These are phyloP conservation scores for Brassica nigra DNA, from an alignment of 345 rosid species.

Conservation along the genomic window DNA sequence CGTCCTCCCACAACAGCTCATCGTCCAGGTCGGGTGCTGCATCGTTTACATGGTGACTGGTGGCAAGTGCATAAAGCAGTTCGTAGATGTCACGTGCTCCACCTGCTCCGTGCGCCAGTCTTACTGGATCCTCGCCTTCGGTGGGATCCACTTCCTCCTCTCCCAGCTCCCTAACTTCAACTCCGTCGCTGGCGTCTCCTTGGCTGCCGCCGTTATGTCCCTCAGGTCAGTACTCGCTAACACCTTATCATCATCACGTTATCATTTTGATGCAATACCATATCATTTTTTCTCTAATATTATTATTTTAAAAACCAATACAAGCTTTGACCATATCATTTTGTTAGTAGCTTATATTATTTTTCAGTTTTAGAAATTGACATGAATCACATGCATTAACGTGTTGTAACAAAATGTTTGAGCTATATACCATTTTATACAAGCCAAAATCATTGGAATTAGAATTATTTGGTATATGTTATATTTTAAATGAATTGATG, in stretches of 20 bases:
- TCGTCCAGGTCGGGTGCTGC: constrained; percentile 88
- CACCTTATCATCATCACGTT: background rate
- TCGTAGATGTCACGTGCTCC: constrained; percentile 72
- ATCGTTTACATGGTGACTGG: constrained; percentile 99
- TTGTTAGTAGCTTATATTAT: background rate
- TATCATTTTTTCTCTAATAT: background rate
- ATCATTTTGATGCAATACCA: background rate
- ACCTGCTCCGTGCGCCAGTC: constrained; percentile 66
- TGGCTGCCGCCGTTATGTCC: constrained; percentile 96
- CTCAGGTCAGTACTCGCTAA: constrained; percentile 52
- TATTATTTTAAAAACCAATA: too few species aligned
- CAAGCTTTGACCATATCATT: background rate
- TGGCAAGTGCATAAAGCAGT: constrained; percentile 84
- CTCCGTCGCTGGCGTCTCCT: constrained; percentile 90
- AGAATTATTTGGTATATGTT: background rate
- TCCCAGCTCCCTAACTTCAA: constrained; percentile 95
- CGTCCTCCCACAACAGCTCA: constrained; percentile 92
- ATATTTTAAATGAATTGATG: too few species aligned
- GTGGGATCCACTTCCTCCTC: constrained; percentile 84
- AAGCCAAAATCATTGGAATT: background rate
- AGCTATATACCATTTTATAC: background rate
- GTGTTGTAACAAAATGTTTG: background rate
- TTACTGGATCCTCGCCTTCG: constrained; percentile 89
- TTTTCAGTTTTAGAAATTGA: background rate
- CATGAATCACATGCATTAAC: background rate